phyloP scores from a whole-genome alignment of 164 flowering plant genomes.

The Aristolochia contorta region DNA sequence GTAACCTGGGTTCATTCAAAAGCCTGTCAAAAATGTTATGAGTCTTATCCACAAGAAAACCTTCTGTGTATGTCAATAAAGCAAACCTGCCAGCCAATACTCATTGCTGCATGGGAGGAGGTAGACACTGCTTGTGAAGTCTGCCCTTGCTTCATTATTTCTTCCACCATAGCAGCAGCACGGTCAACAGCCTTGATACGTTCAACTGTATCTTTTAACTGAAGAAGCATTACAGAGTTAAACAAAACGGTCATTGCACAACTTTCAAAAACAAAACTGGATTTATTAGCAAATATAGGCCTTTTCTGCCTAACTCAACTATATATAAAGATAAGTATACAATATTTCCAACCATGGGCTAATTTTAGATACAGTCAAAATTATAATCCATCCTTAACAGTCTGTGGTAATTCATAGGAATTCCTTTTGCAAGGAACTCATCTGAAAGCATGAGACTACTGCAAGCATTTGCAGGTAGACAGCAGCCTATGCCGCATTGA shows the following conservation, averaged over 20 bases:
- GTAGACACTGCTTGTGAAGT: constrained; percentile 20
- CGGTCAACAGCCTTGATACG: constrained; percentile 86
- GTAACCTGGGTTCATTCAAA: constrained; percentile 24
- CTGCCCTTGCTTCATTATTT: constrained; percentile 70
- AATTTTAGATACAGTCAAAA: too few relatives aligned
- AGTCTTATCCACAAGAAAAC: neutral
- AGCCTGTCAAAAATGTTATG: neutral
- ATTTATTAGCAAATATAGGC: neutral
- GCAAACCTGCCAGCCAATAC: constrained; percentile 39
- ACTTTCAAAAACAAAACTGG: neutral
- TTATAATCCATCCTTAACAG: too few relatives aligned
- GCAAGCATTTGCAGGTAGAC: too few relatives aligned
- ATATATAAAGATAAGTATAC: too few relatives aligned
- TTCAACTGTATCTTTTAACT: constrained; percentile 88
- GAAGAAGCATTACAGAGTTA: constrained; percentile 13
- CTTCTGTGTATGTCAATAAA: constrained; percentile 1
- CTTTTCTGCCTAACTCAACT: too few relatives aligned
- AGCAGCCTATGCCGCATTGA: too few relatives aligned
- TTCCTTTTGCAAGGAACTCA: too few relatives aligned
- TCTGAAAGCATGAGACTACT: too few relatives aligned
- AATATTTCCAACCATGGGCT: too few relatives aligned
- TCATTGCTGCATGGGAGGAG: constrained; percentile 15
- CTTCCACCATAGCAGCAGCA: constrained; percentile 96
- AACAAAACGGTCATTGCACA: neutral
- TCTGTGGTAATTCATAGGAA: too few relatives aligned